phyloP scores from a whole-genome alignment of 345 rosid species.

The Linum tenue region DNA sequence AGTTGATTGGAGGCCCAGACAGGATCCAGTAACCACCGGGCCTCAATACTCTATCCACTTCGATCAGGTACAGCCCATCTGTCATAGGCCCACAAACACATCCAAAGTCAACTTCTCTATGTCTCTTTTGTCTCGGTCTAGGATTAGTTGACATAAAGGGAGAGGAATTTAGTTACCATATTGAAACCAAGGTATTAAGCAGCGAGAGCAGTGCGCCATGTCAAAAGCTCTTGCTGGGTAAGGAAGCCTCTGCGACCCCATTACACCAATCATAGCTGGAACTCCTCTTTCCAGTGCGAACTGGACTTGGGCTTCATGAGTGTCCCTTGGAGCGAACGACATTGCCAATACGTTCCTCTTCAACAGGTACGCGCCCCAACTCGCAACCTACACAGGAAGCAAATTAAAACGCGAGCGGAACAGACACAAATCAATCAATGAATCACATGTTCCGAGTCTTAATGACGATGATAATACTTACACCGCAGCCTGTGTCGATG shows the following conservation, averaged over 20 bases:
- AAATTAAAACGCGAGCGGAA: not conserved
- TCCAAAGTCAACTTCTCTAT: too few relatives aligned
- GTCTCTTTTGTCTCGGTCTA: too few relatives aligned
- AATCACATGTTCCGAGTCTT: not conserved
- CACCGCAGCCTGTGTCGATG: slow-evolving; percentile 95
- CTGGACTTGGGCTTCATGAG: slow-evolving; percentile 95
- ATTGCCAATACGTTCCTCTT: slow-evolving; percentile 66
- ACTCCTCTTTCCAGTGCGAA: slow-evolving; percentile 97
- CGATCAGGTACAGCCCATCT: slow-evolving; percentile 79
- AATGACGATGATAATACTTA: slow-evolving; percentile 29
- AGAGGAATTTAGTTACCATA: slow-evolving; percentile 29
- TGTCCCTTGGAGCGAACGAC: slow-evolving; percentile 96
- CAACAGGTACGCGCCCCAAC: slow-evolving; percentile 89
- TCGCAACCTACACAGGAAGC: slow-evolving; percentile 56
- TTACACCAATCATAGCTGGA: slow-evolving; percentile 83
- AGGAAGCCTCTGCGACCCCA: slow-evolving; percentile 82
- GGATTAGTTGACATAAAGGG: not conserved
- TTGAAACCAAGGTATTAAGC: slow-evolving; percentile 78
- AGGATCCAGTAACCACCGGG: slow-evolving; percentile 99
- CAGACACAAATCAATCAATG: not conserved
- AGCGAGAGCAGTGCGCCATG: slow-evolving; percentile 96
- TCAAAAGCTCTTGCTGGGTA: slow-evolving; percentile 95
- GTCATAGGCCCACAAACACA: slow-evolving; percentile 2
- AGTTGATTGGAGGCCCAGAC: slow-evolving; percentile 85
- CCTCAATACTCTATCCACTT: slow-evolving; percentile 83